Conservation (phyloP, 2,329 filamentous ascomycete genomes). For the Mariannaea elegans region DNA sequence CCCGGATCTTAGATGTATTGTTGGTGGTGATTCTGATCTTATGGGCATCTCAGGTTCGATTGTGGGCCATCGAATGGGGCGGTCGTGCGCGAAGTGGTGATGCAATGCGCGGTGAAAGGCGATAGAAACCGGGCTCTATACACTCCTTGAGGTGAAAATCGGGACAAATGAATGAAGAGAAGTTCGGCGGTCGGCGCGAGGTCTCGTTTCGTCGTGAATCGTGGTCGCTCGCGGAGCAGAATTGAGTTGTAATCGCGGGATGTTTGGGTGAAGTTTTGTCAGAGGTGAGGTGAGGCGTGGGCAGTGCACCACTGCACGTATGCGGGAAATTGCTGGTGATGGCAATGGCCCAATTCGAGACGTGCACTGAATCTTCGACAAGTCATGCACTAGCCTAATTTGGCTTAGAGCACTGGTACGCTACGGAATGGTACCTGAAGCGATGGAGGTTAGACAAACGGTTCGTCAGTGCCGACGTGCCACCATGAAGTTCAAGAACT, state of each 20-base stretch:
- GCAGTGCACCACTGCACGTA: slow-evolving; percentile 36
- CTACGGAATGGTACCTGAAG: slow-evolving; percentile 39
- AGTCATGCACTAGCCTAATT: slow-evolving; percentile 31
- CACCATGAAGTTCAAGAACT: slow-evolving; percentile 13
- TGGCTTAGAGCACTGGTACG: slow-evolving; percentile 30
- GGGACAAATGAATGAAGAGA: slow-evolving; percentile 9
- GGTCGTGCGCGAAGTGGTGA: slow-evolving; percentile 27
- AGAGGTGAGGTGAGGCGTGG: not conserved
- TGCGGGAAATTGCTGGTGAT: slow-evolving; percentile 50
- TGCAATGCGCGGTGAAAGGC: slow-evolving; percentile 14
- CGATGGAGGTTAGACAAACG: slow-evolving; percentile 23
- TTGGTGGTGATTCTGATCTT: slow-evolving; percentile 27
- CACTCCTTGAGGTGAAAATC: not conserved
- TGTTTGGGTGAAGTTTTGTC: slow-evolving; percentile 32
- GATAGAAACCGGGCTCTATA: not conserved
- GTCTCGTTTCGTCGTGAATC: slow-evolving; percentile 15
- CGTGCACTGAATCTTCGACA: slow-evolving; percentile 29
- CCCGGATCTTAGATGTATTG: slow-evolving; percentile 22
- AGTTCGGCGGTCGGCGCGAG: not conserved
- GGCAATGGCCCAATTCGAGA: slow-evolving; percentile 40
- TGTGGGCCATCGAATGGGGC: slow-evolving; percentile 41
- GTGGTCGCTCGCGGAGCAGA: slow-evolving; percentile 18
- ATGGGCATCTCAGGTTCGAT: slow-evolving; percentile 42
- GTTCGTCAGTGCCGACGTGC: slow-evolving; percentile 3
- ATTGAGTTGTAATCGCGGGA: slow-evolving; percentile 28